These are phyloP conservation scores for Pseudogymnoascus sp. DNA, from an alignment of 2,329 filamentous ascomycete genomes.

Conservation along the genomic window DNA sequence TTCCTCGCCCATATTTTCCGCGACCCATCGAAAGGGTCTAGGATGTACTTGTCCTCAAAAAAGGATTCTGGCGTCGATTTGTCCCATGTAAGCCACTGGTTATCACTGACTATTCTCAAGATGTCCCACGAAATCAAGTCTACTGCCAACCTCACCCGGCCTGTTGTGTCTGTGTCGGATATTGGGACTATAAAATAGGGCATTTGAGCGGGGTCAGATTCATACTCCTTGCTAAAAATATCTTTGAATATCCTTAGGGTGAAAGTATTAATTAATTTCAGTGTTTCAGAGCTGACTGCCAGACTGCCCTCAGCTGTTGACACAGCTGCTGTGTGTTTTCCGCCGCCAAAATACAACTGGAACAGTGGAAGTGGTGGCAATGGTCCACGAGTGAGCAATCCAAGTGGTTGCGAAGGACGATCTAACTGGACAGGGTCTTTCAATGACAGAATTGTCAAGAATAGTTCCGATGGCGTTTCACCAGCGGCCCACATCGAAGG, in stretches of 20 bases:
- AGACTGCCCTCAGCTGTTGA: slow-evolving; percentile 40
- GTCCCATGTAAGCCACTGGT: slow-evolving; percentile 31
- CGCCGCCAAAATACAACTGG: slow-evolving; percentile 63
- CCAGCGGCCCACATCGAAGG: slow-evolving; percentile 62
- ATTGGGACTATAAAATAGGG: slow-evolving; percentile 79
- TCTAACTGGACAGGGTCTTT: slow-evolving; percentile 48
- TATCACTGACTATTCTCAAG: slow-evolving; percentile 36
- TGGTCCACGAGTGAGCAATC: slow-evolving; percentile 61
- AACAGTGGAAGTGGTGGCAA: slow-evolving; percentile 63
- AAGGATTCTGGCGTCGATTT: slow-evolving; percentile 40
- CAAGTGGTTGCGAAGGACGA: slow-evolving; percentile 55
- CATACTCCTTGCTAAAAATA: slow-evolving; percentile 83
- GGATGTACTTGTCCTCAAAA: slow-evolving; percentile 47
- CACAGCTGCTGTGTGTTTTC: slow-evolving; percentile 51
- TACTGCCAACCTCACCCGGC: neutral
- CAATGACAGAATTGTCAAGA: slow-evolving; percentile 56
- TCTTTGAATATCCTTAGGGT: slow-evolving; percentile 74
- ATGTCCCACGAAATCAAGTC: slow-evolving; percentile 55
- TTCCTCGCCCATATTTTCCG: slow-evolving; percentile 52
- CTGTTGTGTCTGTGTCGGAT: slow-evolving; percentile 11
- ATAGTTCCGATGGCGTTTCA: slow-evolving; percentile 48
- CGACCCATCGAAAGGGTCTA: slow-evolving; percentile 56
- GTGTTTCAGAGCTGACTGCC: slow-evolving; percentile 33
- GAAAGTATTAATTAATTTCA: slow-evolving; percentile 60
- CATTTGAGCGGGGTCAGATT: slow-evolving; percentile 54